phyloP scores from a whole-genome alignment of 2,329 filamentous ascomycete species.

The Aaosphaeria pasadenensis region DNA sequence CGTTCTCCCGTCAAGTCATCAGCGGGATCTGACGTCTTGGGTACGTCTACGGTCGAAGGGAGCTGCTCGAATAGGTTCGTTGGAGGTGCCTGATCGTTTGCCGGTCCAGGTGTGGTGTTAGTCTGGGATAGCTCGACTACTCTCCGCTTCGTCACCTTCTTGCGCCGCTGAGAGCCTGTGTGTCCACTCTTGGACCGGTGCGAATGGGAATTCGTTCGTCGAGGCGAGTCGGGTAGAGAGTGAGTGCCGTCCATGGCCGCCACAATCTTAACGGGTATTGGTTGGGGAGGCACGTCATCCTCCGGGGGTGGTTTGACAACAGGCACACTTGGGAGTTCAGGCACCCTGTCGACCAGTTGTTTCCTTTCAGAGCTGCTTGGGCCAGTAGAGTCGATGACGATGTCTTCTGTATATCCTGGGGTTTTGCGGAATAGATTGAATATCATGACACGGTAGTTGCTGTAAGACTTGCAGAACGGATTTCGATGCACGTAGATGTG shows the following conservation, averaged over 20 bases:
- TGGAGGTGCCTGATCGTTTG: slow-evolving; percentile 25
- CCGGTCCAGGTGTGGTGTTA: slow-evolving; percentile 24
- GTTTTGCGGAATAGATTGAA: slow-evolving; percentile 94
- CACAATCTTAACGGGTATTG: slow-evolving; percentile 58
- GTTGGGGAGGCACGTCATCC: slow-evolving; percentile 57
- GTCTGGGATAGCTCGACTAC: slow-evolving; percentile 57
- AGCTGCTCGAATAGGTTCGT: slow-evolving; percentile 16
- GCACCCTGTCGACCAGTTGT: slow-evolving; percentile 76
- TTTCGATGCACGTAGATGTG: slow-evolving; percentile 94
- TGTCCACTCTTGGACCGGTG: slow-evolving; percentile 34
- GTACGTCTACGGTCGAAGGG: slow-evolving; percentile 15
- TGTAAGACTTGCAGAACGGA: slow-evolving; percentile 83
- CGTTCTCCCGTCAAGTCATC: slow-evolving; percentile 7
- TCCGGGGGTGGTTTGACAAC: slow-evolving; percentile 69
- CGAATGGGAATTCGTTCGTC: slow-evolving; percentile 21
- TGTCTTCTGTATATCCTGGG: slow-evolving; percentile 85
- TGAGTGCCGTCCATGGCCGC: slow-evolving; percentile 21
- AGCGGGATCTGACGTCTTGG: slow-evolving; percentile 12
- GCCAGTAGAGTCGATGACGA: slow-evolving; percentile 79
- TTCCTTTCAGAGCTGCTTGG: slow-evolving; percentile 85
- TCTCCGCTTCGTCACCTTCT: slow-evolving; percentile 55
- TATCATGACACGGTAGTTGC: slow-evolving; percentile 80
- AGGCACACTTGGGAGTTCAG: slow-evolving; percentile 72
- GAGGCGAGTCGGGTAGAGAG: slow-evolving; percentile 14
- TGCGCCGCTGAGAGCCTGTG: slow-evolving; percentile 54